Conservation (phyloP, 176 grass and related monocot genomes). For the Carex littledalei region DNA sequence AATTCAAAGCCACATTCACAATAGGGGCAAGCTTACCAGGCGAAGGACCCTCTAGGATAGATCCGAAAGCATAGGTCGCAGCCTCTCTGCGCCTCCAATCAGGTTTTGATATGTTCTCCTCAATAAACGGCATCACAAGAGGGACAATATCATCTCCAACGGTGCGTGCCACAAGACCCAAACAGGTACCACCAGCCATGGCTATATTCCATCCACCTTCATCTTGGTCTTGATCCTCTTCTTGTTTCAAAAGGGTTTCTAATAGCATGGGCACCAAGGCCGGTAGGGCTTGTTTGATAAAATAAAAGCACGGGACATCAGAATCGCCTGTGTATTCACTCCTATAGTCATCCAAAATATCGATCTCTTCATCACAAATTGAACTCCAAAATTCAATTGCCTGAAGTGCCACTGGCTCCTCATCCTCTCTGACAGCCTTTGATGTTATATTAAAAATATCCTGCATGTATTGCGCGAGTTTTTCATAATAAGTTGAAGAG, state of each 20-base stretch:
- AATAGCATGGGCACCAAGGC: constrained; percentile 71
- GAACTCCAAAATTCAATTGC: constrained; percentile 95
- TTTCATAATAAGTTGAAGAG: constrained; percentile 74
- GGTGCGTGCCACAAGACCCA: constrained; percentile 71
- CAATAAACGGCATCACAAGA: constrained; percentile 89
- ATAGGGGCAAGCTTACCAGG: constrained; percentile 70
- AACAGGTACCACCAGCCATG: constrained; percentile 93
- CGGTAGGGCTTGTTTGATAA: constrained; percentile 77
- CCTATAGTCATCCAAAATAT: constrained; percentile 77
- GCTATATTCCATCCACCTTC: constrained; percentile 88
- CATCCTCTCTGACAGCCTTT: constrained; percentile 75
- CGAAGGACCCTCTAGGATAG: constrained; percentile 83
- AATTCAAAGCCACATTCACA: constrained; percentile 67
- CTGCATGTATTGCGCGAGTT: constrained; percentile 64
- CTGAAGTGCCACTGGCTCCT: constrained; percentile 90
- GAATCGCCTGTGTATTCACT: constrained; percentile 78
- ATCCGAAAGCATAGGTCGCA: constrained; percentile 86
- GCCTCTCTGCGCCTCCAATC: constrained; percentile 81
- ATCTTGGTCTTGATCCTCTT: constrained; percentile 88
- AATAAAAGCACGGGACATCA: constrained; percentile 71
- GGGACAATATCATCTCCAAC: constrained; percentile 93
- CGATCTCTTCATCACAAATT: constrained; percentile 87
- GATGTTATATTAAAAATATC: constrained; percentile 78
- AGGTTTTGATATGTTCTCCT: constrained; percentile 75
- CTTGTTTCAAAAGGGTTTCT: constrained; percentile 84